Conservation (phyloP, 2,329 filamentous ascomycete species). For the Gaeumannomyces tritici region DNA sequence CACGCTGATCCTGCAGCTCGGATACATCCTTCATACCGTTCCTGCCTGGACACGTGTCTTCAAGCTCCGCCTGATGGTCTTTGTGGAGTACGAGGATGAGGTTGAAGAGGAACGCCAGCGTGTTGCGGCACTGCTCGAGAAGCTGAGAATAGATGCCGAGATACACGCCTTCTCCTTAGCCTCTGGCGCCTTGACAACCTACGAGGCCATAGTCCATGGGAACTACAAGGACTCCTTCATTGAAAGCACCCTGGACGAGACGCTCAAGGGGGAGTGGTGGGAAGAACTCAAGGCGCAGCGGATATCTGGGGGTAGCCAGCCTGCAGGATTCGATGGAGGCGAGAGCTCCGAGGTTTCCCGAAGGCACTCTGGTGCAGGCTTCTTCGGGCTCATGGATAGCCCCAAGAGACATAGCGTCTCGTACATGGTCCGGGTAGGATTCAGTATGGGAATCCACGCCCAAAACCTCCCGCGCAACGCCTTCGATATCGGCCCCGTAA, state of each 20-base stretch:
- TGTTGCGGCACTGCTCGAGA: constrained; percentile 66
- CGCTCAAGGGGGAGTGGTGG: constrained; percentile 76
- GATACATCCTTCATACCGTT: constrained; percentile 75
- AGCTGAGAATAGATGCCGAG: constrained; percentile 71
- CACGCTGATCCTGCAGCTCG: constrained; percentile 75
- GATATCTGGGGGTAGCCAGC: neutral
- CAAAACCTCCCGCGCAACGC: constrained; percentile 59
- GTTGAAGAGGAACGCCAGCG: constrained; percentile 68
- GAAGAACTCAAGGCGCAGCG: constrained; percentile 48
- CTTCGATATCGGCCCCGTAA: constrained; percentile 25
- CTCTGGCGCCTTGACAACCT: constrained; percentile 60
- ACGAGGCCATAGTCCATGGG: constrained; percentile 72
- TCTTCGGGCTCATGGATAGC: neutral
- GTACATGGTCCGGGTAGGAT: constrained; percentile 43
- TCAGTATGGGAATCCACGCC: constrained; percentile 66
- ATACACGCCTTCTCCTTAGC: constrained; percentile 76
- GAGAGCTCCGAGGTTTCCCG: constrained; percentile 3
- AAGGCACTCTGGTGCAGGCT: constrained; percentile 33
- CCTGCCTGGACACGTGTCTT: constrained; percentile 70
- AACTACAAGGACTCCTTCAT: constrained; percentile 42
- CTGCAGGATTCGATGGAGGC: neutral
- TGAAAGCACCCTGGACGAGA: constrained; percentile 52
- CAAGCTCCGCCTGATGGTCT: constrained; percentile 67
- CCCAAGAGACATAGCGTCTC: constrained; percentile 44
- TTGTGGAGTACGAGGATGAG: constrained; percentile 81